Percentiles rank a stretch among this genome's conserved stretches.
phyloP scores from a whole-genome alignment of 139 green algal species.

The Chlorella vulgaris region DNA sequence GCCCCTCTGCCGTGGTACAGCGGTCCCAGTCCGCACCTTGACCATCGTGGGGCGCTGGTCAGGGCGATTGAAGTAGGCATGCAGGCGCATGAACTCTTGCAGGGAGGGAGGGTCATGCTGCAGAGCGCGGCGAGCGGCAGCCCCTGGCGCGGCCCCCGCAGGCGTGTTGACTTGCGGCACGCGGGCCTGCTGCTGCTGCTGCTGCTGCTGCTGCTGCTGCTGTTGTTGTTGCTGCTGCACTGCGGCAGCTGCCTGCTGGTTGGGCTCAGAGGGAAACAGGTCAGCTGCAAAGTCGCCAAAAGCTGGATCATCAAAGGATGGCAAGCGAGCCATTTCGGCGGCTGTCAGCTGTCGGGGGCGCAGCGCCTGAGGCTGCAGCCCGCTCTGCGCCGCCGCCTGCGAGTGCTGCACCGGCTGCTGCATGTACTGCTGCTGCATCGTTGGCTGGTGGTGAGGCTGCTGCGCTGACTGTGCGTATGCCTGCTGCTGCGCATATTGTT shows the following conservation, averaged over 20 bases:
- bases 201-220: neutral
- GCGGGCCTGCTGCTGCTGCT: no score
- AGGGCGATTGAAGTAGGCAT: conserved; percentile 13
- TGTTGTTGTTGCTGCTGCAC: neutral
- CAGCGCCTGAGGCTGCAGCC: neutral
- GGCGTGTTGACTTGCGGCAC: no score
- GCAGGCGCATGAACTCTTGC: conserved; percentile 17
- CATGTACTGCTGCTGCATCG: neutral
- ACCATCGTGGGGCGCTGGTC: neutral
- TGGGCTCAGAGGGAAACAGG: neutral
- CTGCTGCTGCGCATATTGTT: neutral
- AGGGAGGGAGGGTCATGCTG: neutral
- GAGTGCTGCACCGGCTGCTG: conserved; percentile 7
- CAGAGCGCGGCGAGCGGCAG: neutral
- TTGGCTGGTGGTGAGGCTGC: neutral
- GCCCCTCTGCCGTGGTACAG: no score
- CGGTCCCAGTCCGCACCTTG: conserved; percentile 13
- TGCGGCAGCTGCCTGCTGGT: no score
- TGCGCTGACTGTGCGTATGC: neutral
- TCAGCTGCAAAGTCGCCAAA: conserved; percentile 15
- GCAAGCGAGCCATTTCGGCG: neutral
- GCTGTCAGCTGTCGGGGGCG: neutral
- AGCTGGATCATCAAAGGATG: conserved; percentile 13
- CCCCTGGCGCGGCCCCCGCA: neutral
- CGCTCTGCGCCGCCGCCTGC: neutral